Evolutionary conservation across 768 basidiomycete species (phyloP).

Genomic region (Lentinula sp.): DNA sequence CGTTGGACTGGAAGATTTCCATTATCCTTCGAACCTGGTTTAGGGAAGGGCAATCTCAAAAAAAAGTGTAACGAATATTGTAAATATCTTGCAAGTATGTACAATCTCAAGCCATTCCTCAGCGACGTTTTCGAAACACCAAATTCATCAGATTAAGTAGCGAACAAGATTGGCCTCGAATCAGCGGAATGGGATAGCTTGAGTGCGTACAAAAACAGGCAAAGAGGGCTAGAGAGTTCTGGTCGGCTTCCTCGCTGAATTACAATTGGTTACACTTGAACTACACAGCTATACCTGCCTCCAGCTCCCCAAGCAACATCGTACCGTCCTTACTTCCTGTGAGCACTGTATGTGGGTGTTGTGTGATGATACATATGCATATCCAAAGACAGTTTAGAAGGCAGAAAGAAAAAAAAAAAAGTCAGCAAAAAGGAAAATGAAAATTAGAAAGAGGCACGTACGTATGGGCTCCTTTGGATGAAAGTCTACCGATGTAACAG

Average conservation of each 20-base stretch:
- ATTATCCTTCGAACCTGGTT: conserved; percentile 83
- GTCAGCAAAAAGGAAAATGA: not conserved
- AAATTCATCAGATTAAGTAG: too few relatives aligned
- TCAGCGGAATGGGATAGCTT: too few relatives aligned
- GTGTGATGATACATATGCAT: conserved; percentile 18
- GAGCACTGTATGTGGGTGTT: conserved; percentile 39
- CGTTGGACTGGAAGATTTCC: conserved; percentile 70
- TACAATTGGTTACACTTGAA: not conserved
- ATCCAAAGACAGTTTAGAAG: not conserved
- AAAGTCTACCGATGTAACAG: conserved; percentile 93
- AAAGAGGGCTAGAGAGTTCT: too few relatives aligned
- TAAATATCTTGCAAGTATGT: too few relatives aligned
- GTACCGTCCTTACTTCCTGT: conserved; percentile 92
- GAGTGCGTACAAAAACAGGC: too few relatives aligned
- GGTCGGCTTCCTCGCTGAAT: too few relatives aligned
- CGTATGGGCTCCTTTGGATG: conserved; percentile 94
- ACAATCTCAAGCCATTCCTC: too few relatives aligned
- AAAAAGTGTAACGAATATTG: too few relatives aligned
- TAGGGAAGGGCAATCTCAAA: conserved; percentile 21
- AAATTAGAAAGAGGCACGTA: conserved; percentile 32
- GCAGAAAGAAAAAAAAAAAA: not conserved
- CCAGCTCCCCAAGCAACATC: conserved; percentile 88
- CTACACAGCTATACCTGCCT: conserved; percentile 49
- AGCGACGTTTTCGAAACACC: too few relatives aligned
- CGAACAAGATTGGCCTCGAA: too few relatives aligned